phyloP scores from a whole-genome alignment of 805 yeast species.

The Grigorovia jiainica region DNA sequence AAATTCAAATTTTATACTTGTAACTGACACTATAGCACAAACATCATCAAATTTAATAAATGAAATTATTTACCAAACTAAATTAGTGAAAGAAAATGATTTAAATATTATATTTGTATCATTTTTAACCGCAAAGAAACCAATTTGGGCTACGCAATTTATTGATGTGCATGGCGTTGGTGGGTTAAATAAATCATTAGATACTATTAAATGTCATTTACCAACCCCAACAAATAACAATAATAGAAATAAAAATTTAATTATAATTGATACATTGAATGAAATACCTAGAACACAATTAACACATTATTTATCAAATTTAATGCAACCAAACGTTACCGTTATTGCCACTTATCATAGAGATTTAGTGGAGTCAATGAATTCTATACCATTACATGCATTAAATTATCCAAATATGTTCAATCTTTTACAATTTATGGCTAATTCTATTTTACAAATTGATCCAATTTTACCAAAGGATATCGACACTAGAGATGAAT shows the following conservation, averaged over 20 bases:
- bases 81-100: constrained; percentile 24
- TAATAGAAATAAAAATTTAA: constrained; percentile 27
- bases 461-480: constrained; percentile 32
- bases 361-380: constrained; percentile 18
- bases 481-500: constrained; percentile 38
- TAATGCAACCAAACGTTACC: constrained; percentile 39
- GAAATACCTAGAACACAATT: constrained; percentile 39
- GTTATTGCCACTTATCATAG: constrained; percentile 42
- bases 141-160: constrained; percentile 40
- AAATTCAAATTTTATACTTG: constrained; percentile 58
- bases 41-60: constrained; percentile 46
- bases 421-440: constrained; percentile 55
- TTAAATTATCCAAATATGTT: constrained; percentile 42
- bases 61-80: constrained; percentile 43
- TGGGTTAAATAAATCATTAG: constrained; percentile 9
- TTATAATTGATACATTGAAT: constrained; percentile 64
- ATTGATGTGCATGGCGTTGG: constrained; percentile 34
- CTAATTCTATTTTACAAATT: constrained; percentile 63
- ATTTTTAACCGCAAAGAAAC: constrained; percentile 53
- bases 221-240: constrained; percentile 14
- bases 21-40: constrained; percentile 63
- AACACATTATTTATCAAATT: constrained; percentile 39
- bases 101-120: constrained; percentile 39
- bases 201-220: constrained; percentile 13
- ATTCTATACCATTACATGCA: no score